These are phyloP conservation scores for Cotoneaster glaucophyllus DNA, from an alignment of 306 rosid genomes.

Conservation along the genomic window DNA sequence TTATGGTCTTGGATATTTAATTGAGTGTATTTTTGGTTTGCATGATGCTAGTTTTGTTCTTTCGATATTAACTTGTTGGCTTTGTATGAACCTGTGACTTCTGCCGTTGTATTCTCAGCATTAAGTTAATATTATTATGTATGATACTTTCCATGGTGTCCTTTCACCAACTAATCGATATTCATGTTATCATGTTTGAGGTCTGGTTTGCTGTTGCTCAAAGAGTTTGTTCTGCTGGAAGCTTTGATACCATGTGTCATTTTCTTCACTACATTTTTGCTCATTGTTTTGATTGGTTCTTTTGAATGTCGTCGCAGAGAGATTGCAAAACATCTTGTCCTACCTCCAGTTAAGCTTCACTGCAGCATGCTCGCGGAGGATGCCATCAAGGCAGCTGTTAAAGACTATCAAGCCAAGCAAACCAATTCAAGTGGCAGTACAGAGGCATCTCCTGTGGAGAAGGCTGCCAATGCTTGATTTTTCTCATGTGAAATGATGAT, in stretches of 20 bases:
- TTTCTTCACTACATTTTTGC: background rate
- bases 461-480: constrained; percentile 34
- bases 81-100: background rate
- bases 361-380: constrained; percentile 99
- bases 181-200: background rate
- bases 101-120: background rate
- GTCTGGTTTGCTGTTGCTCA: background rate
- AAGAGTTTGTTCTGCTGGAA: background rate
- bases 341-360: constrained; percentile 96
- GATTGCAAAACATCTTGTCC: constrained; percentile 93
- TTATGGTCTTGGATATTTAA: background rate
- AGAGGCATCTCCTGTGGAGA: constrained; percentile 27
- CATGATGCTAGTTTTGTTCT: background rate
- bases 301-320: constrained; percentile 45
- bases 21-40: background rate
- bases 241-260: background rate
- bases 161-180: background rate
- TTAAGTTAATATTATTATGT: background rate
- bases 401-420: constrained; percentile 72
- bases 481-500: constrained; percentile 2
- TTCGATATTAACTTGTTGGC: background rate
- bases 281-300: background rate
- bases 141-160: background rate
- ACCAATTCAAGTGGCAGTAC: constrained; percentile 18
- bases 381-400: constrained; percentile 96